Conservation (phyloP, 306 rosid genomes). For the Casuarina equisetifolia region DNA sequence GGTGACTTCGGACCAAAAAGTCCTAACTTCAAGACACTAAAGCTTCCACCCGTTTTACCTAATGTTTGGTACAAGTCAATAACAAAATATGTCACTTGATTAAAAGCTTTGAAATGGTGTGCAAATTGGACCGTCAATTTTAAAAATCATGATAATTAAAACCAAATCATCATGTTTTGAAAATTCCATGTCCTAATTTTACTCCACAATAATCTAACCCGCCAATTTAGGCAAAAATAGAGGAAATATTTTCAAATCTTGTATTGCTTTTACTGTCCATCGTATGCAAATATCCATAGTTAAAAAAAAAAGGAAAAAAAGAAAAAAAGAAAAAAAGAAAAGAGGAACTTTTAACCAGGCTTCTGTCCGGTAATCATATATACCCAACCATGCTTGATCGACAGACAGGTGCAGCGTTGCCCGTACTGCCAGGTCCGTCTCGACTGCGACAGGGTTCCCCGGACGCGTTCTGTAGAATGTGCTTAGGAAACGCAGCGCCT, state of each 20-base stretch:
- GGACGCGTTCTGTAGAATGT: constrained; percentile 25
- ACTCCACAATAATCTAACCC: not conserved
- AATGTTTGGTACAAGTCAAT: too few species aligned
- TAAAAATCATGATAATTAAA: too few species aligned
- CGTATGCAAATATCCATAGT: not conserved
- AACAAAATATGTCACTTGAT: too few species aligned
- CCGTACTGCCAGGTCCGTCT: constrained; percentile 22
- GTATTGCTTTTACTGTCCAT: not conserved
- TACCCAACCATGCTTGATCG: constrained; percentile 32
- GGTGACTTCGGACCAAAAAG: too few species aligned
- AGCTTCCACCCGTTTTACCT: too few species aligned
- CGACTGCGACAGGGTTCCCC: constrained; percentile 27
- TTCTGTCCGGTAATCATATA: not conserved
- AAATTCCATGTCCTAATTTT: not conserved
- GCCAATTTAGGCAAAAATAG: not conserved
- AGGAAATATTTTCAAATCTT: not conserved
- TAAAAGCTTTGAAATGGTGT: too few species aligned
- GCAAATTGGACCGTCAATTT: too few species aligned
- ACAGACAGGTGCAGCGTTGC: constrained; percentile 40
- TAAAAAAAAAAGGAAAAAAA: not conserved
- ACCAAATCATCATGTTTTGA: too few species aligned
- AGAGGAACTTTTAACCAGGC: not conserved
- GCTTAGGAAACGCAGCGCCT: constrained; percentile 27
- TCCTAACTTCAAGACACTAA: too few species aligned
- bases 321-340: too few species aligned